Evolutionary conservation across 148 eudicot species (phyloP).

Genomic region (Chenopodium quinoa): DNA sequence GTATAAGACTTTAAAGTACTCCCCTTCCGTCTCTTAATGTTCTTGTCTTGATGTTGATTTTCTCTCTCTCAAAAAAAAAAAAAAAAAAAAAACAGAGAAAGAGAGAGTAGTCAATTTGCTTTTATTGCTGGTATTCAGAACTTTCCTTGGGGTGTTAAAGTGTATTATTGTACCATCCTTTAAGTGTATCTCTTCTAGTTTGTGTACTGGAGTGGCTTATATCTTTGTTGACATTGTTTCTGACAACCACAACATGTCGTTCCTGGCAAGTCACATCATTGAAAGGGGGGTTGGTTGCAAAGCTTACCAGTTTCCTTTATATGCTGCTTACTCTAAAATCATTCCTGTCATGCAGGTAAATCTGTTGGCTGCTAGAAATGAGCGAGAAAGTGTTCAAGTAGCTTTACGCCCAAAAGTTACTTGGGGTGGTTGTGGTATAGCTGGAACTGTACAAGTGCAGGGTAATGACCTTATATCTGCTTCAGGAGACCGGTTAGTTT

Average conservation of each 20-base stretch:
- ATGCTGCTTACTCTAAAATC: slow-evolving; percentile 17
- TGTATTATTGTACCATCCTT: no score
- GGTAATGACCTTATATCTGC: slow-evolving; percentile 75
- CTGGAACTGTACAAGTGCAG: slow-evolving; percentile 81
- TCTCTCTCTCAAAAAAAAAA: no score
- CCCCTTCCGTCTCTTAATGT: no score
- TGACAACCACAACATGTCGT: background rate
- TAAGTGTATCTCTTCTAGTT: background rate
- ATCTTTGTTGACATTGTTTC: background rate
- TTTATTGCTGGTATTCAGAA: background rate
- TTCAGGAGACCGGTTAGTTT: slow-evolving; percentile 77
- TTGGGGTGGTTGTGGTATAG: slow-evolving; percentile 70
- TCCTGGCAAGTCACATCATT: background rate
- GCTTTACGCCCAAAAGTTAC: slow-evolving; percentile 94
- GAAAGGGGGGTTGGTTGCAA: background rate
- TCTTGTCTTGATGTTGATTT: no score
- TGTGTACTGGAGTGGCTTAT: background rate
- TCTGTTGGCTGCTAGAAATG: slow-evolving; percentile 92
- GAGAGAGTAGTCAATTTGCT: background rate
- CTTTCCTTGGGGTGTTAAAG: background rate
- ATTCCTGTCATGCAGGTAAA: slow-evolving; percentile 53
- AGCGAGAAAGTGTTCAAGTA: slow-evolving; percentile 93
- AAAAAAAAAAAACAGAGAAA: no score
- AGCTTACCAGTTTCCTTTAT: background rate
- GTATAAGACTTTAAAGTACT: background rate